A percentile compares a stretch with the other conserved stretches of the same genome.
phyloP scores from a whole-genome alignment of 371 early-diverging fungal genomes.

The Basidiobolus meristosporus region DNA sequence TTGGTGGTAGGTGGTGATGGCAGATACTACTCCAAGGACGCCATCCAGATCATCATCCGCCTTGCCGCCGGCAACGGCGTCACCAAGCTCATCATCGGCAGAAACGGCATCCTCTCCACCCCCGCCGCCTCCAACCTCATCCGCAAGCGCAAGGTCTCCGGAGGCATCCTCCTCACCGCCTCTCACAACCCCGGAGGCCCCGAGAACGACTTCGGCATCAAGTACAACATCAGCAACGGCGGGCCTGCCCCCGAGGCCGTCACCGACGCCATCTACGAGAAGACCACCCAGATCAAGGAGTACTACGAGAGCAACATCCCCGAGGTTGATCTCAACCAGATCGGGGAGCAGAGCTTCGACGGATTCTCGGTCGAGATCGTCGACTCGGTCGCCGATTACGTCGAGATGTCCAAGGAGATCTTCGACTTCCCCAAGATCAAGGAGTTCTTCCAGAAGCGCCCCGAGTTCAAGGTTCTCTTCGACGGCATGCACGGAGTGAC shows the following conservation, averaged over 20 bases:
- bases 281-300: constrained; percentile 42
- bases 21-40: constrained; percentile 71
- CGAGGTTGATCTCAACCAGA: constrained; percentile 53
- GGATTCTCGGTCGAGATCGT: constrained; percentile 63
- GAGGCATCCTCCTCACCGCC: constrained; percentile 89
- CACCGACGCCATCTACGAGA: constrained; percentile 76
- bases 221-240: constrained; percentile 90
- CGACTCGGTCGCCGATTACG: constrained; percentile 81
- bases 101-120: constrained; percentile 86
- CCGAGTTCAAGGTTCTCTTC: constrained; percentile 71
- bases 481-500: constrained; percentile 96
- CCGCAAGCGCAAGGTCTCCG: constrained; percentile 49
- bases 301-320: constrained; percentile 52
- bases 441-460: constrained; percentile 41
- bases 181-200: constrained; percentile 98
- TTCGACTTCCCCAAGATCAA: constrained; percentile 78
- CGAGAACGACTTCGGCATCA: constrained; percentile 94
- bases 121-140: constrained; percentile 91
- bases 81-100: constrained; percentile 75
- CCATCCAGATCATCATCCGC: constrained; percentile 72
- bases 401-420: constrained; percentile 64
- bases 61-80: constrained; percentile 77
- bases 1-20: constrained; percentile 96
- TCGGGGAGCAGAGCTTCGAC: constrained; percentile 35
- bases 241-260: constrained; percentile 90